These are phyloP conservation scores for Blastomyces percursus DNA, from an alignment of 2,329 filamentous ascomycete species.

Conservation along the genomic window DNA sequence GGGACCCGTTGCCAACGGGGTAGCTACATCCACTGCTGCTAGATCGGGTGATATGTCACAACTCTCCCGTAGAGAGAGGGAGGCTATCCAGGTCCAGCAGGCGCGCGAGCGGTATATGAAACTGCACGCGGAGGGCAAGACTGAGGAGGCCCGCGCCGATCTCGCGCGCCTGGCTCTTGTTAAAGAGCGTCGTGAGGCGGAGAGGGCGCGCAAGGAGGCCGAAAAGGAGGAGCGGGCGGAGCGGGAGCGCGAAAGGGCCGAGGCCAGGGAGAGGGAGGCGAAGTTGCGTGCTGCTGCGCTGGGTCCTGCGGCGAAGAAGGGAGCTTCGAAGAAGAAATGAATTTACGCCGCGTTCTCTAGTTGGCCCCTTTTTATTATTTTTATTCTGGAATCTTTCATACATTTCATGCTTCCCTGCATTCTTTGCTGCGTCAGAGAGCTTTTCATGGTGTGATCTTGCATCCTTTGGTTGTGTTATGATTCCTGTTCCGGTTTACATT, in stretches of 20 bases:
- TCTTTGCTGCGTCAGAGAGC: not conserved
- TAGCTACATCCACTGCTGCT: constrained; percentile 19
- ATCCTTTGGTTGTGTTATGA: not conserved
- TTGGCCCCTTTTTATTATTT: not conserved
- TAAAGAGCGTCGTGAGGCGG: constrained; percentile 73
- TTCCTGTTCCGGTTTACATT: not conserved
- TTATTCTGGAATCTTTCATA: not conserved
- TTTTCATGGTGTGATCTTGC: not conserved
- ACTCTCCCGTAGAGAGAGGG: constrained; percentile 56
- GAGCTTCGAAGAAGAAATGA: constrained; percentile 22
- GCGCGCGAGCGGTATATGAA: constrained; percentile 87
- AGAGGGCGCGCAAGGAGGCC: constrained; percentile 70
- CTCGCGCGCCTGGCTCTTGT: constrained; percentile 72
- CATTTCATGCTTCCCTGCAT: not conserved
- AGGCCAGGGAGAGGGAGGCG: constrained; percentile 28
- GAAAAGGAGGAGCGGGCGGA: constrained; percentile 47
- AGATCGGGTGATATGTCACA: constrained; percentile 45
- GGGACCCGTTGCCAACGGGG: constrained; percentile 29
- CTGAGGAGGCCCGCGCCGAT: constrained; percentile 86
- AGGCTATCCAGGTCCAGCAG: constrained; percentile 76
- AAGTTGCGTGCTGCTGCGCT: constrained; percentile 31
- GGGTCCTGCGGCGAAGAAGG: constrained; percentile 23
- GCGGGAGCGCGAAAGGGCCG: constrained; percentile 27
- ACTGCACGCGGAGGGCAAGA: constrained; percentile 88
- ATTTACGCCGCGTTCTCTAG: not conserved